A percentile compares a stretch with the other conserved stretches of the same genome.
Evolutionary conservation across 345 rosid genomes (phyloP).

Genomic region (Combretum micranthum): DNA sequence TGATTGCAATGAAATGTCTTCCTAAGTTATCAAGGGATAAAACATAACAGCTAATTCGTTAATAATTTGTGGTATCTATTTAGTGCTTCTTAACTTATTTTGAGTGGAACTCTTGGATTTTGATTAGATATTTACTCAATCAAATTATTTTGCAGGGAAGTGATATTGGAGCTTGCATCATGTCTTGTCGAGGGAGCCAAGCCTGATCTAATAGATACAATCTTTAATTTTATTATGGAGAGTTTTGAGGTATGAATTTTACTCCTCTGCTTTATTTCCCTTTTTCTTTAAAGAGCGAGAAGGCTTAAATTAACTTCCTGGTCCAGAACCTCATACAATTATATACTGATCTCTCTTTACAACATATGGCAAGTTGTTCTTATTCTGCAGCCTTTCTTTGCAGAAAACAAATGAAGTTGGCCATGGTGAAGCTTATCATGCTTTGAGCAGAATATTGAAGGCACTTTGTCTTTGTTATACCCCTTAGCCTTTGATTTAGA

Average conservation of each 20-base stretch:
- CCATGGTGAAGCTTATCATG: conserved; percentile 60
- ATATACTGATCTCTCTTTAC: not conserved
- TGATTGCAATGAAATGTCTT: too few relatives aligned
- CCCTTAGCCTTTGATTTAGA: conserved; percentile 4
- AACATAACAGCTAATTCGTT: too few relatives aligned
- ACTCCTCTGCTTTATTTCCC: too few relatives aligned
- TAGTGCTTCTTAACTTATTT: too few relatives aligned
- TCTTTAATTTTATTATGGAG: conserved; percentile 49
- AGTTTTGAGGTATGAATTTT: conserved; percentile 46
- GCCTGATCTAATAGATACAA: conserved; percentile 58
- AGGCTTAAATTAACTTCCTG: too few relatives aligned
- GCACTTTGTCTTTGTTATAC: conserved; percentile 22
- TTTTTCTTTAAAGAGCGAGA: too few relatives aligned
- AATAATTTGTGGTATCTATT: too few relatives aligned
- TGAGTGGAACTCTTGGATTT: too few relatives aligned
- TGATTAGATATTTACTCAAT: not conserved
- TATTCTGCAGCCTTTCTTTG: conserved; percentile 17
- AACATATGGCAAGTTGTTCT: not conserved
- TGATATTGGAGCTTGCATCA: conserved; percentile 60
- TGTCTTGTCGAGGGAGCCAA: conserved; percentile 67
- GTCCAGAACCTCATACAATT: not conserved
- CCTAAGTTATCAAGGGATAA: too few relatives aligned
- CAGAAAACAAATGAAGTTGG: conserved; percentile 45
- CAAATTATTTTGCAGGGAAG: conserved; percentile 27
- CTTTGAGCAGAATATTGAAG: conserved; percentile 68